Conservation (phyloP, 768 basidiomycete species). For the Amanita muscaria region DNA sequence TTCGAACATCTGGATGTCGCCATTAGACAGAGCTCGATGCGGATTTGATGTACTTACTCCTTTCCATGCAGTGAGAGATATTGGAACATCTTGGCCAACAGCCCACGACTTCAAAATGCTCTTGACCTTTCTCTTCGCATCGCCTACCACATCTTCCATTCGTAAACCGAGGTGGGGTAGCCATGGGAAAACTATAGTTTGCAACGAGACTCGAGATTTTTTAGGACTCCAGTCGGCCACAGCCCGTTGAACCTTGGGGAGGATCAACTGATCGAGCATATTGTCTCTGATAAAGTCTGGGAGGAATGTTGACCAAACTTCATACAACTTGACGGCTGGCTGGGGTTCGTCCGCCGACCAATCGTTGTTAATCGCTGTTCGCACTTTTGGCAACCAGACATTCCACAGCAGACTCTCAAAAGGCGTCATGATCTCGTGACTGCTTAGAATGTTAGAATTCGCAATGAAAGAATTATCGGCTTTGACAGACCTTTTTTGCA, state of each 20-base stretch:
- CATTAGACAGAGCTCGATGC: background rate
- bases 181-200: constrained; percentile 91
- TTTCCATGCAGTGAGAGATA: constrained; percentile 75
- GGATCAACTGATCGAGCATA: constrained; percentile 87
- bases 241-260: constrained; percentile 85
- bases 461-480: background rate
- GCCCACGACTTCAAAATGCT: constrained; percentile 69
- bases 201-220: constrained; percentile 50
- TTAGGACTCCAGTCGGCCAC: constrained; percentile 77
- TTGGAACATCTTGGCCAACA: constrained; percentile 60
- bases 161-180: constrained; percentile 79
- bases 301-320: constrained; percentile 80
- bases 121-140: constrained; percentile 82
- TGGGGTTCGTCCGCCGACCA: constrained; percentile 73
- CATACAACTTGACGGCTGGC: constrained; percentile 75
- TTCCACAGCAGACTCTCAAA: constrained; percentile 95
- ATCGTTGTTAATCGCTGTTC: constrained; percentile 89
- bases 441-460: constrained; percentile 16
- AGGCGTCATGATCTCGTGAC: constrained; percentile 77
- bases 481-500: background rate
- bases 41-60: constrained; percentile 50
- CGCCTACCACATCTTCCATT: constrained; percentile 77
- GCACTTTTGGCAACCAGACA: constrained; percentile 91
- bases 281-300: constrained; percentile 92
- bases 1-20: constrained; percentile 53